Percentiles rank a stretch among this genome's conserved stretches.
Evolutionary conservation across 345 rosid species (phyloP).

Genomic region (Acer saccharum): DNA sequence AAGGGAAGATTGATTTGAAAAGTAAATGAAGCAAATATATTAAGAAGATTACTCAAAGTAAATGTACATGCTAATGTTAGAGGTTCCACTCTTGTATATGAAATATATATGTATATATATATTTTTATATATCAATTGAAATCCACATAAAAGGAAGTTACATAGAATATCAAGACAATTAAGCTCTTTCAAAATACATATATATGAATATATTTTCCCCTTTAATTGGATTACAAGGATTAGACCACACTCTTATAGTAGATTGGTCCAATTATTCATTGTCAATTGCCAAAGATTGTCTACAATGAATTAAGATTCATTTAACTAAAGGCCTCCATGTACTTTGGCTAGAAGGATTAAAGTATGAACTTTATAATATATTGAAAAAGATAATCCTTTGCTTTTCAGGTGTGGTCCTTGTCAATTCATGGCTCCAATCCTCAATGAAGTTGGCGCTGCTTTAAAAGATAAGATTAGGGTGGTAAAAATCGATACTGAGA

Average conservation of each 20-base stretch:
- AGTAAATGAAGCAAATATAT: no score
- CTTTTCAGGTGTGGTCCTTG: constrained; percentile 94
- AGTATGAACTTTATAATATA: not conserved
- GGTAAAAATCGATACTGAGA: constrained; percentile 92
- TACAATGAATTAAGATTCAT: not conserved
- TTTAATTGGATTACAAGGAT: not conserved
- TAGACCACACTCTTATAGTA: not conserved
- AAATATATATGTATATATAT: no score
- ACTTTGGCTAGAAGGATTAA: not conserved
- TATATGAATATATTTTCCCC: no score
- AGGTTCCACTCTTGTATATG: not conserved
- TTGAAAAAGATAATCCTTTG: not conserved
- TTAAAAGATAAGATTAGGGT: constrained; percentile 69
- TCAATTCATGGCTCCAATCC: constrained; percentile 85
- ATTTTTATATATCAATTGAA: not conserved
- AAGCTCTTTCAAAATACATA: not conserved
- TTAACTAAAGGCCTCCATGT: not conserved
- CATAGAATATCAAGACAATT: no score
- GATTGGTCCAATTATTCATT: not conserved
- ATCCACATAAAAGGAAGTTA: not conserved
- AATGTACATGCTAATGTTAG: not conserved
- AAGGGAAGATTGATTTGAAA: no score
- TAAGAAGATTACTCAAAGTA: not conserved
- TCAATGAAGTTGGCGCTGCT: constrained; percentile 64
- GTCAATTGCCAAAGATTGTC: not conserved